Base-by-base conservation (phyloP, 2,329 filamentous ascomycete genomes). In the Penicillium hordei region DNA sequence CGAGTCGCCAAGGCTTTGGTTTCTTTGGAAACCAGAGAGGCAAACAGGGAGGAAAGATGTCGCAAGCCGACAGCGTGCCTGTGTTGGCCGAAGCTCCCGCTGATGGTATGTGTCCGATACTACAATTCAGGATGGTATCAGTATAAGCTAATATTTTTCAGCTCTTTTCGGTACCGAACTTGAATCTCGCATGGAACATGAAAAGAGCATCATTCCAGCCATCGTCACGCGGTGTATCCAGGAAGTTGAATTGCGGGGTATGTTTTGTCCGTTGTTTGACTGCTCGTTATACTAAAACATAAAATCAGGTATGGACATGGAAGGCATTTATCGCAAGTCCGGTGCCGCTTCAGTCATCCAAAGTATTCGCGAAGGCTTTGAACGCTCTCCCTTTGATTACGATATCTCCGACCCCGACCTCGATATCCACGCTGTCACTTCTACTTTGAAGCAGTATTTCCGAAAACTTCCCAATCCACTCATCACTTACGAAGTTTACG, bases 301-400 rank as follows among this genome's bases (percentile, higher is more conserved):
- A 33, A 12, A 34, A 43, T 27, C 56, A 83, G 81, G 82, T 45
- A 96, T 99, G 91, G 93, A 97, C 68, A 86, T 95, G 66, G 94
- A 97, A 78, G 94, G 94, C 61, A 96, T 99, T 67, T 99, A 99
- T 78, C 88, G 94, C 70, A 99, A 99, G 82, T 96, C 93, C 50
- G 94, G 94, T 57, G 94, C 93, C 65, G 92, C 89, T 68, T 91
- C 90, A 9, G 91, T 95, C 73, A 89, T 96, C 72, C 95, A 96
- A 74, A 82, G 85, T 69, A 90, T 99, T 66, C 91, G 93, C 70
- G 90, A 93, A 65, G 92, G 93, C 13, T 97, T 99, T 72, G 93
- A 97, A 74, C 89, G 87, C 73, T 88, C 85, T 54, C 75, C 75
- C n/a, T 70, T 72, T 58, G 90, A 93, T 70, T 94, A 87, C 71